Conservation (phyloP, 2,329 filamentous ascomycete genomes). For the Didymellaceae sp. region DNA sequence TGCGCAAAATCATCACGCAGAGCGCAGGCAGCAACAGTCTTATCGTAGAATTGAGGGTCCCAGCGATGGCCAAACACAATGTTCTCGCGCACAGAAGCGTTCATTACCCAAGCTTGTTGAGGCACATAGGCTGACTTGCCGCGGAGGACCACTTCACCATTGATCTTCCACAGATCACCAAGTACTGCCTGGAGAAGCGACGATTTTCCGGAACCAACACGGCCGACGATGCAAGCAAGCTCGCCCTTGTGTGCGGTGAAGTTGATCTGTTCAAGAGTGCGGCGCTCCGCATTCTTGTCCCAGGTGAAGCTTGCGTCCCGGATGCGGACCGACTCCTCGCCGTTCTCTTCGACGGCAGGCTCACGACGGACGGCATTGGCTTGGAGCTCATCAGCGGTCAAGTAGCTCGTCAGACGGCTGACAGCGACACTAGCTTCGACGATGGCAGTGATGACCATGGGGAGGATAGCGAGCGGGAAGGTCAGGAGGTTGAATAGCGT, state of each 20-base stretch:
- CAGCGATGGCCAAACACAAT: slow-evolving; percentile 95
- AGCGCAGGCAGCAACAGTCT: slow-evolving; percentile 89
- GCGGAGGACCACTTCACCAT: slow-evolving; percentile 81
- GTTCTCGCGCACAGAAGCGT: slow-evolving; percentile 95
- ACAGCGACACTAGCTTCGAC: slow-evolving; percentile 96
- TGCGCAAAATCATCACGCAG: slow-evolving; percentile 88
- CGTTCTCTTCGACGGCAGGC: slow-evolving; percentile 73
- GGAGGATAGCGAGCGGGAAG: slow-evolving; percentile 90
- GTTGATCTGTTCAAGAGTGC: slow-evolving; percentile 80
- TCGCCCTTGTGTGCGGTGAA: slow-evolving; percentile 92
- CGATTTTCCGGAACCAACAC: slow-evolving; percentile 94
- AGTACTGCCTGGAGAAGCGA: slow-evolving; percentile 88
- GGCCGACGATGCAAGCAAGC: slow-evolving; percentile 88
- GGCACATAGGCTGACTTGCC: slow-evolving; percentile 90
- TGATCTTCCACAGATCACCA: slow-evolving; percentile 88
- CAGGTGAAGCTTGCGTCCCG: slow-evolving; percentile 90
- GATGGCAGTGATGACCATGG: slow-evolving; percentile 97
- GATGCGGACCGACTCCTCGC: slow-evolving; percentile 86
- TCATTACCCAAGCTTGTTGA: slow-evolving; percentile 96
- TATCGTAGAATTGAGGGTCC: slow-evolving; percentile 92
- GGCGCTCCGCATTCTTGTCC: slow-evolving; percentile 77
- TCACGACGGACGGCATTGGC: slow-evolving; percentile 76
- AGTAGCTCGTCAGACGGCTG: slow-evolving; percentile 80
- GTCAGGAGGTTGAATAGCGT: slow-evolving; percentile 96
- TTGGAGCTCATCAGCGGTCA: slow-evolving; percentile 89